Evolutionary conservation across 192 early-diverging fungal genomes (phyloP).

Genomic region (Coemansia biformis): DNA sequence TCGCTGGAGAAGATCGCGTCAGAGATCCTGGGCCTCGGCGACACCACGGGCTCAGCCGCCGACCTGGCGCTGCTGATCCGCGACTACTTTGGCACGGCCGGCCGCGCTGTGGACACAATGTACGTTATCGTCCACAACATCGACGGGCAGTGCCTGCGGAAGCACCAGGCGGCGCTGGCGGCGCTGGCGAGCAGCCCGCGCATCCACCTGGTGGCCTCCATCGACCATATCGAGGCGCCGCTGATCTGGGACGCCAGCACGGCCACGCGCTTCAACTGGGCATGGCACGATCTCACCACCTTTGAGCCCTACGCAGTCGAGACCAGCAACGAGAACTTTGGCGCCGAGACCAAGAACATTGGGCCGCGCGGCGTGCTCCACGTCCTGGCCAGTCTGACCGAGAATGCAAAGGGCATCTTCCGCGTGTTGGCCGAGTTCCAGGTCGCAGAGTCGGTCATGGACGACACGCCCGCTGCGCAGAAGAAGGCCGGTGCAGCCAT

Average conservation of each 20-base stretch:
- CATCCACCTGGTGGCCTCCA: slow-evolving; percentile 74
- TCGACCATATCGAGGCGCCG: slow-evolving; percentile 89
- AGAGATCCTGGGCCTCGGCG: slow-evolving; percentile 28
- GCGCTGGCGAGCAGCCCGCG: slow-evolving; percentile 60
- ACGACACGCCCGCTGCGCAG: slow-evolving; percentile 11
- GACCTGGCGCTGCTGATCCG: slow-evolving; percentile 65
- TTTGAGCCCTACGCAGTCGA: slow-evolving; percentile 76
- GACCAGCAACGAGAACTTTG: slow-evolving; percentile 75
- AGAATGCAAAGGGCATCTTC: slow-evolving; percentile 83
- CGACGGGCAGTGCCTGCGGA: slow-evolving; percentile 72
- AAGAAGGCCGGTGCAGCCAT: slow-evolving; percentile 32
- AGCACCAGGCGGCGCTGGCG: slow-evolving; percentile 65
- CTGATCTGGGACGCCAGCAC: slow-evolving; percentile 81
- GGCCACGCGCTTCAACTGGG: slow-evolving; percentile 67
- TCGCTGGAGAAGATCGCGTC: slow-evolving; percentile 61
- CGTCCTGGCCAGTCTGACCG: slow-evolving; percentile 77
- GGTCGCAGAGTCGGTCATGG: slow-evolving; percentile 50
- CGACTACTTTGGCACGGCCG: slow-evolving; percentile 55
- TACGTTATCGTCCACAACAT: slow-evolving; percentile 86
- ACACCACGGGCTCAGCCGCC: slow-evolving; percentile 45
- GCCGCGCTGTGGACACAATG: slow-evolving; percentile 51
- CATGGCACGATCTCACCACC: slow-evolving; percentile 90
- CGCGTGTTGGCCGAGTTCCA: slow-evolving; percentile 79
- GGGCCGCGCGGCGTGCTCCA: slow-evolving; percentile 67
- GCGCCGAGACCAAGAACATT: slow-evolving; percentile 53